Base-by-base conservation (phyloP, 495 filamentous ascomycete genomes). In the Viridothelium virens region DNA sequence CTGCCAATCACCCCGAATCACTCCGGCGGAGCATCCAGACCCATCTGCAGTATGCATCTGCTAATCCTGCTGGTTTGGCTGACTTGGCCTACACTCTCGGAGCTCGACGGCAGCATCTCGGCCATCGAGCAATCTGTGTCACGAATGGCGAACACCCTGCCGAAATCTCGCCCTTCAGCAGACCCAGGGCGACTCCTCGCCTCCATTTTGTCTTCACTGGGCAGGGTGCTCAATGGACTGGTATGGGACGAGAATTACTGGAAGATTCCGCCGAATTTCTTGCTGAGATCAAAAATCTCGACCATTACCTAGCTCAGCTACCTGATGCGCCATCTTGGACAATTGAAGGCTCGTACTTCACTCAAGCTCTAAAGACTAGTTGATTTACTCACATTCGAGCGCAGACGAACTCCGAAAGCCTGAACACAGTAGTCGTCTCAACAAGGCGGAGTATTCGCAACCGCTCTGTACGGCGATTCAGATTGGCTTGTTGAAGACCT, bases 161-260 rank as follows among this genome's bases (percentile, higher is more conserved):
- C 0, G 48, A 14, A 14, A 18, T 53, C n/a, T 53, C 48, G 12
- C 48, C 48, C 48, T 53, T 53, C 18, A 41, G 63, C 46, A 48
- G 33, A 31, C 12, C 38, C 14, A 48, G 34, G 18, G n/a, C 63
- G 38, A 50, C 48, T 53, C 48, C 48, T 18, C n/a, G 48, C 48
- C 5, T 65, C 7, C 31, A 14, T 7, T 65, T 65, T 48, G 44
- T 81, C 0, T 81, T 82, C 65, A 82, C 79, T 2, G 79, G 79
- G 4, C 79, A 82, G 66, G 79, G 79, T 9, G 78, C 78, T 4
- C 79, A 81, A 41, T 79, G 74, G 70, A 64, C 66, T 11, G 72
- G 69, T 2, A 83, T 82, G 80, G 81, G 12, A 11, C 50, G 38
- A 33, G 63, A 53, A n/a, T 48, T 65, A 16, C n/a, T 65, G n/a